A percentile compares a stretch with the other conserved stretches of the same genome.
Evolutionary conservation across 345 rosid species (phyloP).

Genomic region (Passiflora organensis): DNA sequence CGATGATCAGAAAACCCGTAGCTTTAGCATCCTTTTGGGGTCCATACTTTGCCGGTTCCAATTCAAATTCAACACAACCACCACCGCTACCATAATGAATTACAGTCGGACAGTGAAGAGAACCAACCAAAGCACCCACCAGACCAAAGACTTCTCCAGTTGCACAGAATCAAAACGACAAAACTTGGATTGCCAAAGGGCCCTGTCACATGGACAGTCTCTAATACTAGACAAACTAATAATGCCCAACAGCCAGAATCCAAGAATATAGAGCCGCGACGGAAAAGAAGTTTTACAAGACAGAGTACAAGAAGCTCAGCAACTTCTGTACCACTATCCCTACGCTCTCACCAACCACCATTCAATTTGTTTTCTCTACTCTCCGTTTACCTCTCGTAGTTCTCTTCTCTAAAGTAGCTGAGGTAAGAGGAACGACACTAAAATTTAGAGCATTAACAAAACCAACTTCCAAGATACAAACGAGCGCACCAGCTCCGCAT

Average conservation of each 20-base stretch:
- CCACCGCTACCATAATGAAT: slow-evolving; percentile 1
- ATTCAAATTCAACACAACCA: slow-evolving; percentile 28
- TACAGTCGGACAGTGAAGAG: background rate
- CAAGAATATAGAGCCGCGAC: background rate
- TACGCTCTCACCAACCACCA: slow-evolving; percentile 17
- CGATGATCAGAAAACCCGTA: slow-evolving; percentile 36
- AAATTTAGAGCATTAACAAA: too few relatives aligned
- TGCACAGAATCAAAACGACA: slow-evolving; percentile 3
- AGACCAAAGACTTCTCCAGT: slow-evolving; percentile 23
- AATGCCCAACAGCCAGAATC: slow-evolving; percentile 4
- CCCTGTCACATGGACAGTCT: background rate
- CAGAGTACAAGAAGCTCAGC: slow-evolving; percentile 4
- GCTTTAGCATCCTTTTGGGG: slow-evolving; percentile 32
- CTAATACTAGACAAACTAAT: background rate
- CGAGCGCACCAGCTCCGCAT: slow-evolving; percentile 21
- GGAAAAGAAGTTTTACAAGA: background rate
- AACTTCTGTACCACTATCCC: slow-evolving; percentile 7
- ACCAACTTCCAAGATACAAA: too few relatives aligned
- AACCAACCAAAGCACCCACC: slow-evolving; percentile 6
- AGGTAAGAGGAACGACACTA: background rate
- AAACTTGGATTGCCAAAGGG: background rate
- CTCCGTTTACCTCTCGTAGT: background rate
- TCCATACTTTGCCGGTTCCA: slow-evolving; percentile 29
- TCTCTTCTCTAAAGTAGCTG: background rate
- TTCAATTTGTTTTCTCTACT: background rate